A percentile compares a stretch with the other conserved stretches of the same genome.
Conservation (phyloP, 257 asterid species). For the Solanum peruvianum region DNA sequence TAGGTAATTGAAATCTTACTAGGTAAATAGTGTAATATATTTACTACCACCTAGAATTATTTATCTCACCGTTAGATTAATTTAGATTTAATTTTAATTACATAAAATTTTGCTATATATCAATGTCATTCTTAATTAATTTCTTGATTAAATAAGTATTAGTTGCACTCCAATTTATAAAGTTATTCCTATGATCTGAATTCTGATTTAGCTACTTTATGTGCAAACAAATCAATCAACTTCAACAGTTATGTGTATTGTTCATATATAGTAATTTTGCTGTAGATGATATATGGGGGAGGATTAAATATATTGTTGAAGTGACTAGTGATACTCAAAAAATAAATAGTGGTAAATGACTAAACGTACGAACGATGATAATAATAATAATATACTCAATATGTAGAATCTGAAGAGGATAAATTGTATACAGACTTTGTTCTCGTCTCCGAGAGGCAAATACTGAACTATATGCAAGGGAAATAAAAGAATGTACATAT, state of each 20-base stretch:
- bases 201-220: background rate
- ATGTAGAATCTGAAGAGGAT: too few species aligned
- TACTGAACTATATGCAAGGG: too few species aligned
- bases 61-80: background rate
- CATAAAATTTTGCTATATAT: background rate
- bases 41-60: background rate
- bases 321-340: background rate
- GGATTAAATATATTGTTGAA: background rate
- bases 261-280: background rate
- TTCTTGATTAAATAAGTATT: background rate
- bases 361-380: rapidly evolving
- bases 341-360: background rate
- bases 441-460: too few species aligned
- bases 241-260: background rate
- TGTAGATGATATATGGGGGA: background rate
- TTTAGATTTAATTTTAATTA: background rate
- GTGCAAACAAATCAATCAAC: background rate
- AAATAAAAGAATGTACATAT: too few species aligned
- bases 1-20: background rate
- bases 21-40: background rate
- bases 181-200: background rate
- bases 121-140: background rate
- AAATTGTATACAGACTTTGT: too few species aligned
- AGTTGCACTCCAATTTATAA: background rate
- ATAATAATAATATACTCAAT: too few species aligned